phyloP scores from a whole-genome alignment of 257 asterid species.

The Solanum tarijense region DNA sequence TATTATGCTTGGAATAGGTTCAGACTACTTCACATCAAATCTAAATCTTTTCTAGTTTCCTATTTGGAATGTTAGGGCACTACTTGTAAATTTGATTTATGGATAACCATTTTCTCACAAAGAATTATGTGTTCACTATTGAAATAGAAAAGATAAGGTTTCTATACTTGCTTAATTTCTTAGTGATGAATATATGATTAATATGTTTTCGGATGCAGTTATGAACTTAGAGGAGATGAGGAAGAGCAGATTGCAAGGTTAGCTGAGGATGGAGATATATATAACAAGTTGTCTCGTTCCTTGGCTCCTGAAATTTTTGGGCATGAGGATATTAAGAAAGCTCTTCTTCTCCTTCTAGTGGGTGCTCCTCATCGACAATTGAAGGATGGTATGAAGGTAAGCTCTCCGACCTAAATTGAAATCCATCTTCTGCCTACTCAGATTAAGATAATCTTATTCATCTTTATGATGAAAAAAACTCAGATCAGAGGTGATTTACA shows the following conservation, averaged over 20 bases:
- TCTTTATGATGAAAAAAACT: not conserved
- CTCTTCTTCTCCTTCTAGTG: constrained; percentile 93
- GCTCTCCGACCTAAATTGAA: not conserved
- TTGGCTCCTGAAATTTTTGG: constrained; percentile 96
- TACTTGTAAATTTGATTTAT: not conserved
- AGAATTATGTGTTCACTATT: not conserved
- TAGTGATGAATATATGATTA: not conserved
- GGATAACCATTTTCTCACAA: not conserved
- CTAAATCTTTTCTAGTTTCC: not conserved
- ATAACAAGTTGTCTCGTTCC: constrained; percentile 69
- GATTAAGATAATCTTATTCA: not conserved
- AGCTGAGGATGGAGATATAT: constrained; percentile 89
- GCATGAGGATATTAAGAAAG: constrained; percentile 87
- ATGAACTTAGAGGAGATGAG: constrained; percentile 72
- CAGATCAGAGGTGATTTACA: constrained; percentile 87
- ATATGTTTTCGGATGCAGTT: constrained; percentile 16
- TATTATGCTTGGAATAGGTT: not conserved
- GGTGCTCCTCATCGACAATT: constrained; percentile 95
- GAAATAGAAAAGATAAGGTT: not conserved
- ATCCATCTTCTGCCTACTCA: not conserved
- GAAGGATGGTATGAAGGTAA: constrained; percentile 96
- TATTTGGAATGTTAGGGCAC: not conserved
- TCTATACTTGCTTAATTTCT: not conserved
- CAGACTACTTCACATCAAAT: not conserved
- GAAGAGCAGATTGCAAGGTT: constrained; percentile 71